Conservation (phyloP, 257 asterid species). For the Fraxinus anomala region DNA sequence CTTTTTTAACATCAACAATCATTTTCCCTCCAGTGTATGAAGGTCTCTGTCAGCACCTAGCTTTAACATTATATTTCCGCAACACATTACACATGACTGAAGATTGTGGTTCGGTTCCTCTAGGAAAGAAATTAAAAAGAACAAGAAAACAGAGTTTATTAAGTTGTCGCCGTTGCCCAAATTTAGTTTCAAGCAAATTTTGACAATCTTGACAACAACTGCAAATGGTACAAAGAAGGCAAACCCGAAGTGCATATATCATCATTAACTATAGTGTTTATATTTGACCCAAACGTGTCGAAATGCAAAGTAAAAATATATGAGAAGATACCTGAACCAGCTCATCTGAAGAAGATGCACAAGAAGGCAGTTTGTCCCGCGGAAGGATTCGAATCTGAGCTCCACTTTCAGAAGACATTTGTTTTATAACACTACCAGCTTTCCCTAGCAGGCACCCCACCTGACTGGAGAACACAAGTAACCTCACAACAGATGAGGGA, state of each 20-base stretch:
- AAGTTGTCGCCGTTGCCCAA: background rate
- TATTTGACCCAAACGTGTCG: background rate
- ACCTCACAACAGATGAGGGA: slow-evolving; percentile 50
- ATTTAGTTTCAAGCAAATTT: background rate
- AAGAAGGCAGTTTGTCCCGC: slow-evolving; percentile 76
- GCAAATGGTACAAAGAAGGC: background rate
- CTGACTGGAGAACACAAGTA: slow-evolving; percentile 74
- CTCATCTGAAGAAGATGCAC: slow-evolving; percentile 85
- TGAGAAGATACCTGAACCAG: slow-evolving; percentile 70
- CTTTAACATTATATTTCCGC: background rate
- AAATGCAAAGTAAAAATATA: slow-evolving; percentile 8
- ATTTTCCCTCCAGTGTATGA: background rate
- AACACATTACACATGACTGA: background rate
- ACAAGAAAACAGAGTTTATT: background rate
- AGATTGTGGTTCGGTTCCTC: background rate
- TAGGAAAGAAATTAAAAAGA: background rate
- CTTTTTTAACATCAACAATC: background rate
- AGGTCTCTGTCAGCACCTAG: background rate
- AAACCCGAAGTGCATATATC: background rate
- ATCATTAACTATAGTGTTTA: background rate
- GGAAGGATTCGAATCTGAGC: slow-evolving; percentile 88
- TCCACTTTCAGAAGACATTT: slow-evolving; percentile 90
- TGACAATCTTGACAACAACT: background rate
- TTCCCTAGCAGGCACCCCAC: slow-evolving; percentile 78
- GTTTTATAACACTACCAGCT: slow-evolving; percentile 80